Evolutionary conservation across 2,329 filamentous ascomycete genomes (phyloP), one percentile per base, ranked within the genome.

Genomic region (Sordariomycetes sp.): DNA sequence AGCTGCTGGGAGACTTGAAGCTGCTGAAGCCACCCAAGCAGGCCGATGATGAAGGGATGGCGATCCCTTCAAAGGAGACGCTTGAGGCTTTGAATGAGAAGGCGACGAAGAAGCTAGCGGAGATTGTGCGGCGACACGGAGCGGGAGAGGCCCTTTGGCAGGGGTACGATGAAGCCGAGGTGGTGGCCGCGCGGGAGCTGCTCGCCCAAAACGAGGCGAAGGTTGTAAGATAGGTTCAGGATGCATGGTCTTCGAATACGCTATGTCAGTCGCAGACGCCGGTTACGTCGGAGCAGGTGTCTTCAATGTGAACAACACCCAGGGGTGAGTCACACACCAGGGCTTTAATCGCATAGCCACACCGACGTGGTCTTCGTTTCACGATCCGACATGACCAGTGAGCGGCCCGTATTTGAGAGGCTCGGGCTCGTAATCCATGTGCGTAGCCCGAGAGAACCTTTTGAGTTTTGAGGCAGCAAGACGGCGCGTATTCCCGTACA

Each of bases 71-170:
- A 14, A 67, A 78, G 28, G 73, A 75, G 54, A 86, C 81, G 1
- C 73, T 90, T 11, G 78, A 87, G 68, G 83, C 80, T 64, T 77
- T 95, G 54, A 87, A 90, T 63, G 81, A 89, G 68, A 70, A 81
- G 59, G 88, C 90, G 24, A 93, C 88, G 1, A 76, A 78, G 59
- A 92, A 90, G 71, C 78, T 95, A 16, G 80, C 81, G 1, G 88
- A 93, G 68, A 92, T 94, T 64, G 82, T 92, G 61, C 79, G 87
- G 60, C 80, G 80, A 61, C 77, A 81, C 67, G 72, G 77, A 40
- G 76, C 79, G 55, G 75, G 80, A 59, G 81, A 90, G 69, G 77
- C 77, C 62, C 80, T 81, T 20, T 91, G 88, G 86, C 78, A 82
- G 65, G 89, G 89, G 10, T 93, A 89, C 70, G 82, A 87, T 59